Evolutionary conservation across 2,329 filamentous ascomycete species (phyloP), one percentile per base, ranked within the genome.

Genomic region (Dendryphion nanum): DNA sequence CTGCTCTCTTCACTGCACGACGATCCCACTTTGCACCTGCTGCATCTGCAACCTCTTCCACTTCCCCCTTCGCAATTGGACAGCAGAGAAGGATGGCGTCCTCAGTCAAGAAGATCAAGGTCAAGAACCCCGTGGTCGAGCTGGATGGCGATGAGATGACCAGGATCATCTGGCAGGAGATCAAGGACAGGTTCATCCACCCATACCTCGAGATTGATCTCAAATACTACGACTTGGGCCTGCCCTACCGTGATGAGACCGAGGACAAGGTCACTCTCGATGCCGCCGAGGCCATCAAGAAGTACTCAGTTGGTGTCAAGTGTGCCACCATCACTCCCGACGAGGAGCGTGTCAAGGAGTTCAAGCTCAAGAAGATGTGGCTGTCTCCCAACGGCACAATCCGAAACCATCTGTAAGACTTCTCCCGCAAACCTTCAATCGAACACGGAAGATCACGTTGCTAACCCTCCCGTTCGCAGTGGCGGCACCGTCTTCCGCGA

Each of bases 331-430:
- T 98, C 74, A 98, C 93, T 30, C 93, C 93, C 26, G 93, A 98
- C 67, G 93, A 98, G 80, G 85, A 82, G 50, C 85, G 93, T 67
- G 91, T 98, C 19, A 80, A 97, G 77, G 93, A 97, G 73, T 98
- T 97, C 73, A 90, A 96, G 67, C 81, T 98, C 57, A 98, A 97
- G 86, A 84, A 97, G 77, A 97, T 97, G 93, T 98, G 93, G 93
- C 79, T 97, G 42, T 95, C 89, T 40, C 93, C 93, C 63, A 98
- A 98, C 69, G 93, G 93, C 66, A 98, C 81, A 45, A 83, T 84
- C 64, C 71, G 80, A 60, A 84, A 84, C 69, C 73, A 76, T 57
- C 74, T 83, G 68, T 75, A 65, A 56, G 72, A 53, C 31, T 12
- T 5, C 23, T 8, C 23, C 8, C 8, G 23, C n/a, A 26, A 26